phyloP scores from a whole-genome alignment of 495 filamentous ascomycete species.

The Daldinia caldariorum region DNA sequence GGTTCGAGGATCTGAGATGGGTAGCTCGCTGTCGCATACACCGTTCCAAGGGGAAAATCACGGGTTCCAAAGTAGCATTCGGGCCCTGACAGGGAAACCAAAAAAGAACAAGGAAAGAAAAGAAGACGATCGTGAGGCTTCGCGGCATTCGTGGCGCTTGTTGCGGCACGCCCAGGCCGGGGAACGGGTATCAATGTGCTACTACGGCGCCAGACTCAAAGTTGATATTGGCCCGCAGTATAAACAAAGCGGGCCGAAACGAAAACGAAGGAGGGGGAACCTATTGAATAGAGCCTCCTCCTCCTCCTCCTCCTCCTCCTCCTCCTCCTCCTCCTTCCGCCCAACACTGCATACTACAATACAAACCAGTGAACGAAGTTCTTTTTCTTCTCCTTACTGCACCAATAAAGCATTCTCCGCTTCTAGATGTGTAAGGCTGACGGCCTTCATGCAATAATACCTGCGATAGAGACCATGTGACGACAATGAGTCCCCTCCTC shows the following conservation, averaged over 20 bases:
- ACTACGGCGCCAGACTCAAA: constrained; percentile 5
- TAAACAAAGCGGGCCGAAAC: constrained; percentile 32
- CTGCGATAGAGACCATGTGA: constrained; percentile 21
- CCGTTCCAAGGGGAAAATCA: constrained; percentile 7
- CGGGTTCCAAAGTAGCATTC: constrained; percentile 6
- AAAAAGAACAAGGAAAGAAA: too few species aligned
- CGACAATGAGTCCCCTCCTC: neutral
- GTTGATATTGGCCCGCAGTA: constrained; percentile 20
- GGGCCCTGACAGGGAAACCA: constrained; percentile 4
- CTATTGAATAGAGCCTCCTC: constrained; percentile 13
- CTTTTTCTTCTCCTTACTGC: constrained; percentile 14
- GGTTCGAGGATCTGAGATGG: constrained; percentile 30
- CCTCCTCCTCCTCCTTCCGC: constrained; percentile 1
- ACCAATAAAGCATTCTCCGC: constrained; percentile 4
- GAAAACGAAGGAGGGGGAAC: constrained; percentile 11
- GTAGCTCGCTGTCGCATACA: constrained; percentile 22
- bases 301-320: neutral
- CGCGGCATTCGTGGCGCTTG: constrained; percentile 25
- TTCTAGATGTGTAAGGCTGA: constrained; percentile 32
- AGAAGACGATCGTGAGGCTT: constrained; percentile 14
- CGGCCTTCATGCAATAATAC: constrained; percentile 9
- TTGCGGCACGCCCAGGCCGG: constrained; percentile 5
- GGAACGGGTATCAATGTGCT: neutral
- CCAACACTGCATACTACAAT: neutral
- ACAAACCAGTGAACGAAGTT: too few species aligned